Conservation (phyloP, 305 asterid genomes). For the Fraxinus platypoda region DNA sequence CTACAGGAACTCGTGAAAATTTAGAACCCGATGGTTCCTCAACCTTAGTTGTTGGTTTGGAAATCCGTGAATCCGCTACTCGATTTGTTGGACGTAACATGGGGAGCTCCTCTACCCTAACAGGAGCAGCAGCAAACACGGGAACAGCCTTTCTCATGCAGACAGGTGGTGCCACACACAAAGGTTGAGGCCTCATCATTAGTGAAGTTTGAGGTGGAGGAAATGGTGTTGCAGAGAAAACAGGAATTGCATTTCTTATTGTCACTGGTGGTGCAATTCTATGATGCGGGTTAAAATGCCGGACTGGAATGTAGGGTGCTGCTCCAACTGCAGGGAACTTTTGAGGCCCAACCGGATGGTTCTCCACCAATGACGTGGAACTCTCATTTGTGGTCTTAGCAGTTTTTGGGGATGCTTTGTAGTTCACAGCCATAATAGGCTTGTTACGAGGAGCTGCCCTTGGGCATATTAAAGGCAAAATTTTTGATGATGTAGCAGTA, state of each 20-base stretch:
- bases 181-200: conserved; percentile 51
- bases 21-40: conserved; percentile 1
- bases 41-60: neutral
- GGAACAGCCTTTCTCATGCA: conserved; percentile 67
- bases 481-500: conserved; percentile 41
- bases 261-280: conserved; percentile 86
- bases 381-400: conserved; percentile 31
- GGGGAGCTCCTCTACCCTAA: conserved; percentile 50
- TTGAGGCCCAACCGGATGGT: conserved; percentile 33
- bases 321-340: conserved; percentile 90
- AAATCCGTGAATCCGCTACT: conserved; percentile 15
- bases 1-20: neutral
- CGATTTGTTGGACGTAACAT: conserved; percentile 1
- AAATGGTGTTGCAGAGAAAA: conserved; percentile 83
- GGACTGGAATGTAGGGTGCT: conserved; percentile 82
- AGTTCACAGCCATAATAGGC: conserved; percentile 27
- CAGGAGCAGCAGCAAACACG: conserved; percentile 50
- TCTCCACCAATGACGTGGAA: conserved; percentile 27
- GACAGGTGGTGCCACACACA: conserved; percentile 64
- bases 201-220: conserved; percentile 57
- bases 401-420: conserved; percentile 14
- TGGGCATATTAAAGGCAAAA: conserved; percentile 49
- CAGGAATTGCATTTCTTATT: conserved; percentile 69
- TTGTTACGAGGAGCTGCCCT: conserved; percentile 34
- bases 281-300: conserved; percentile 65